Percentiles rank a stretch among this genome's conserved stretches.
These are phyloP conservation scores for Actinomortierella ambigua DNA, from an alignment of 371 early-diverging fungal species.

Conservation along the genomic window DNA sequence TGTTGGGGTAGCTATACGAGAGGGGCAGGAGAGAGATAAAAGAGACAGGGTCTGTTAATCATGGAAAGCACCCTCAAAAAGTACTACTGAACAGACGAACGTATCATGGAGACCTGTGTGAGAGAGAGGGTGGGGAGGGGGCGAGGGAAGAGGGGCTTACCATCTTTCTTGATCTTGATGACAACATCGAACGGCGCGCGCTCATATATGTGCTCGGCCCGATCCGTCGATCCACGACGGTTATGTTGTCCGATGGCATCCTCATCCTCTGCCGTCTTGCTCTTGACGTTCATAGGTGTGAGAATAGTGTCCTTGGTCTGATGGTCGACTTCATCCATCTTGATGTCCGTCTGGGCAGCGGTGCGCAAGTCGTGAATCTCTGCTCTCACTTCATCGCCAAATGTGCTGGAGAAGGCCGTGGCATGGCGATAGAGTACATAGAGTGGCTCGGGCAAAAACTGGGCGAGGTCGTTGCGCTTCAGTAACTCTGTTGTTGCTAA, in stretches of 20 bases:
- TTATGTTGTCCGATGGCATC: conserved; percentile 3
- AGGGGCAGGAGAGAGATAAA: not conserved
- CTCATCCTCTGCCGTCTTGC: conserved; percentile 11
- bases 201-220: conserved; percentile 13
- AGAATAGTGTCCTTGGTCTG: conserved; percentile 7
- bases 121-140: too few relatives aligned
- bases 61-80: too few relatives aligned
- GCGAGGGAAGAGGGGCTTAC: too few relatives aligned
- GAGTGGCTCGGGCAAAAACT: conserved; percentile 26
- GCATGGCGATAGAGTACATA: conserved; percentile 36
- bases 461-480: conserved; percentile 28
- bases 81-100: too few relatives aligned
- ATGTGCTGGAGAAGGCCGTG: conserved; percentile 26
- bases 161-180: conserved; percentile 39
- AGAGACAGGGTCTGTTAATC: not conserved
- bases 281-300: too few relatives aligned
- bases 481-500: conserved; percentile 15
- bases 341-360: conserved; percentile 18
- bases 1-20: too few relatives aligned
- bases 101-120: too few relatives aligned
- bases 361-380: conserved; percentile 8
- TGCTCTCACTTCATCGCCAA: conserved; percentile 35
- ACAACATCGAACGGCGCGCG: conserved; percentile 25
- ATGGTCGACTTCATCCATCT: conserved; percentile 19
- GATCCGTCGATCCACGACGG: conserved; percentile 13